These are phyloP conservation scores for Solanum verrucosum DNA, from an alignment of 257 asterid species.

Conservation along the genomic window DNA sequence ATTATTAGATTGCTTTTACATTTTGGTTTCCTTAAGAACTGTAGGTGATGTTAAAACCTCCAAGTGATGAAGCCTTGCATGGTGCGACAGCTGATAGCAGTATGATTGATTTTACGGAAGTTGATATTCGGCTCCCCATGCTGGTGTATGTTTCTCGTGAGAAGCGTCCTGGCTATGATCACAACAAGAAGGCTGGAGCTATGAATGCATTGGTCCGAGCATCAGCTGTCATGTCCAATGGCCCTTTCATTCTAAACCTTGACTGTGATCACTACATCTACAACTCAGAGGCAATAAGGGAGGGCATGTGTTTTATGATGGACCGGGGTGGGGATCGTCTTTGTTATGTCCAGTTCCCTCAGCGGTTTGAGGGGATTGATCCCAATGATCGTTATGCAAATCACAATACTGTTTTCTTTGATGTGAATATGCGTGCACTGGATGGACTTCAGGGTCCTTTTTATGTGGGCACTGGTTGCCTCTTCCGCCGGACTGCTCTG, in stretches of 20 bases:
- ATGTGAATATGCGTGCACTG: constrained; percentile 81
- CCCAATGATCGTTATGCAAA: constrained; percentile 87
- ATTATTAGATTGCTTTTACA: neutral
- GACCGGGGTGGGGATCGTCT: constrained; percentile 82
- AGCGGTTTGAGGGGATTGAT: constrained; percentile 80
- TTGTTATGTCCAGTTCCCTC: constrained; percentile 76
- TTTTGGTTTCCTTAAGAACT: constrained; percentile 3
- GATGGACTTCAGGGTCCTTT: constrained; percentile 88
- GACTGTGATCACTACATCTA: constrained; percentile 92
- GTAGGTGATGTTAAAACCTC: constrained; percentile 93
- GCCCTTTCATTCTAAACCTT: constrained; percentile 82
- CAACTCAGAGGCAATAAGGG: constrained; percentile 70
- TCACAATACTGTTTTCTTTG: constrained; percentile 82
- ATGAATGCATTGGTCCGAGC: constrained; percentile 89
- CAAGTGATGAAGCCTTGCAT: constrained; percentile 61
- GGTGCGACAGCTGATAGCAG: constrained; percentile 35
- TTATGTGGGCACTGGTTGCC: constrained; percentile 84
- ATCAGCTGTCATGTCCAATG: constrained; percentile 86
- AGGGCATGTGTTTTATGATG: constrained; percentile 89
- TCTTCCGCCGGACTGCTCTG: constrained; percentile 67
- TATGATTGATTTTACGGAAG: constrained; percentile 55
- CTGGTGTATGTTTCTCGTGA: constrained; percentile 84
- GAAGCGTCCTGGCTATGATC: constrained; percentile 86
- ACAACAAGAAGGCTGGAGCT: constrained; percentile 93
- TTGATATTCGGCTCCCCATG: constrained; percentile 82